Base-by-base conservation (phyloP, 164 flowering plant species). In the Chimonanthus praecox region DNA sequence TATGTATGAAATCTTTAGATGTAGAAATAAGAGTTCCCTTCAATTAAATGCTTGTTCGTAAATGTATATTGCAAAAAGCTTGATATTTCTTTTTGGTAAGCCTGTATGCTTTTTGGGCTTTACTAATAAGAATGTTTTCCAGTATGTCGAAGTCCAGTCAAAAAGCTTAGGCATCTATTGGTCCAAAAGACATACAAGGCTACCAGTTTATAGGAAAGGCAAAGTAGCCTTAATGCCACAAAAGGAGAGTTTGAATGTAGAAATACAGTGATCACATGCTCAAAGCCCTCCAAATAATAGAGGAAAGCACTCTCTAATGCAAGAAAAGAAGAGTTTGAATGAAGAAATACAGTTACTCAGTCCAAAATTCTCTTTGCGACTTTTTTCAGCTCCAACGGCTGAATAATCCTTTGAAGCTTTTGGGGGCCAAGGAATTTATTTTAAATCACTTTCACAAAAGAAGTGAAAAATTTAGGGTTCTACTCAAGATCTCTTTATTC, bases 171-270 rank as follows among this genome's bases (percentile, higher is more conserved):
- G 79, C 83, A 86, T 84, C 83, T 80, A 79, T 73, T 89, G 87
- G 86, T 85, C 89, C 74, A 88, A 92, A 90, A 88, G 92, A 87
- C 88, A 84, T 78, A 80, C 83, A 81, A 72, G 84, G 75, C 79
- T 81, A 81, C 83, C 80, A 81, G 79, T 85, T 85, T 69, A 84
- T 75, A 83, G 85, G 85, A 91, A 87, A 84, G 77, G 81, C 78
- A 79, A 88, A 54, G 60, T 54, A 9, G 15, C 60, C 60, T 54
- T 54, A 54, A 54, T 54, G 60, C 60, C n/a, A 54, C 60, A 54
- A 54, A 51, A 51, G 13, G 9, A 49, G 51, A 9, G 58, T 51
- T 51, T 51, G 58, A 51, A 51, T 51, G 58, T 8, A 54, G 60
- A 8, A 54, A 54, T 10, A 54, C 60, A 3, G 60, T 54, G 8